Evolutionary conservation across 139 green algal genomes (phyloP), one percentile per base, ranked within the genome.

Genomic region (Auxenochlorella pyrenoidosa): DNA sequence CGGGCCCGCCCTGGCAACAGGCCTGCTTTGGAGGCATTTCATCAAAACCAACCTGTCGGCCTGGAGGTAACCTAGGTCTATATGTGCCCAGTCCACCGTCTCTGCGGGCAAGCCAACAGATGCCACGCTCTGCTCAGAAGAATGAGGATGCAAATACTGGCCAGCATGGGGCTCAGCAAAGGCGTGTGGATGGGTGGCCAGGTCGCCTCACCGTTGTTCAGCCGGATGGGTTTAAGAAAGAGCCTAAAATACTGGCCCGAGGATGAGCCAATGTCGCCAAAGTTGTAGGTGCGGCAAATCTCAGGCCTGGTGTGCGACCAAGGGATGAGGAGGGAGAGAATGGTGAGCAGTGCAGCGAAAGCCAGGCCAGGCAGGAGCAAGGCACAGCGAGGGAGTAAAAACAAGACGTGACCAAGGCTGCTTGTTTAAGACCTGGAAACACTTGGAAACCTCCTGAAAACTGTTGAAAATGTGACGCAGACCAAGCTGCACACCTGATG

Each of bases 271-370:
- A 81, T 41, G 63, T 91, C 83, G 22, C 93, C 93, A 91, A 94
- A 94, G 75, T 94, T 95, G 70, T 91, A 92, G 34, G 87, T 95
- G 2, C 93, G 77, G 65, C 89, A 88, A 28, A 94, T 72, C 73
- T 92, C 86, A 15, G 78, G 86, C 34, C 78, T 84, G 76, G 34
- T 22, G n/a, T 22, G 41, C 3, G n/a, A 41, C 16, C 0, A 8
- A 54, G n/a, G 63, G 12, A 75, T 1, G 36, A 36, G 38, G 60
- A 30, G 18, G 59, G 34, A 36, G 24, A 38, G 79, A 13, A 30
- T 15, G 24, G 24, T 84, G 32, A 47, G 47, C 41, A 40, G 16
- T 3, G 32, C 4, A 41, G 47, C 8, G 47, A 6, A 10, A 54
- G 47, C 47, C 6, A 54, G 47, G 47, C 47, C 47, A 54, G 47